phyloP scores from a whole-genome alignment of 257 asterid species.

The Solanum dulcamara region DNA sequence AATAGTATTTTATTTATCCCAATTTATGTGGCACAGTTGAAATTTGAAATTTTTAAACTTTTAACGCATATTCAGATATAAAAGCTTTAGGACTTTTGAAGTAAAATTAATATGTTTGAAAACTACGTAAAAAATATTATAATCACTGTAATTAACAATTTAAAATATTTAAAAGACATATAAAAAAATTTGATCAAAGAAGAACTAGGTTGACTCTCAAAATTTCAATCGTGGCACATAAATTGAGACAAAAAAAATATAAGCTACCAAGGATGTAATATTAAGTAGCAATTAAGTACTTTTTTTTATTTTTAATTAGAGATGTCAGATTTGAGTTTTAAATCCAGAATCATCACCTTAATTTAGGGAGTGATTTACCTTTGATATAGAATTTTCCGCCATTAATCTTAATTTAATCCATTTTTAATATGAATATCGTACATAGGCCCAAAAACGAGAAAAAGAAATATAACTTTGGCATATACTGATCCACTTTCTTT shows the following conservation, averaged over 20 bases:
- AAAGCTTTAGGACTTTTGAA: not conserved
- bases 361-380: not conserved
- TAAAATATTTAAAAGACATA: not conserved
- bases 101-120: not conserved
- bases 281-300: no score
- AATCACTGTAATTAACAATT: not conserved
- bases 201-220: not conserved
- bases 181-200: no score
- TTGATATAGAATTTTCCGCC: rapidly evolving
- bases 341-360: not conserved
- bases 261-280: not conserved
- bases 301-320: not conserved
- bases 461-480: not conserved
- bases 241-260: not conserved
- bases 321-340: not conserved
- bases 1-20: not conserved
- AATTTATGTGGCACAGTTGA: not conserved
- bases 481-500: slow-evolving; percentile 2
- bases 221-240: not conserved
- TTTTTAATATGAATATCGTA: not conserved
- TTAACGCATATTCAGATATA: not conserved
- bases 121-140: not conserved
- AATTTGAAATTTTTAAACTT: no score
- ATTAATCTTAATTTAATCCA: not conserved
- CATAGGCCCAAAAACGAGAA: not conserved